These are phyloP conservation scores for Elongisporangium undulatum DNA, from an alignment of 352 stramenopile species.

Conservation along the genomic window DNA sequence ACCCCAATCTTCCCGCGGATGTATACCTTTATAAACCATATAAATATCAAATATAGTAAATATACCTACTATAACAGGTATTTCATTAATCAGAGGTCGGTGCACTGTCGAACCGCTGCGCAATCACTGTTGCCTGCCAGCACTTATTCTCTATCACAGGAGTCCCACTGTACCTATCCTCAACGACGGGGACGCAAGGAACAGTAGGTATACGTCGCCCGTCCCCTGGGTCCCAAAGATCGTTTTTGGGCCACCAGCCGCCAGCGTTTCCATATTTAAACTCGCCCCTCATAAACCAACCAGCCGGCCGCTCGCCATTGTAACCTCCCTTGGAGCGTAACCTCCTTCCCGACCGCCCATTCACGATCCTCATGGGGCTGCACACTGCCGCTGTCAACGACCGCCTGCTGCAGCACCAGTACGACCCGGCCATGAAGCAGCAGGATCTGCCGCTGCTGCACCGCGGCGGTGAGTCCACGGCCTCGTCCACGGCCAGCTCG, in stretches of 20 bases:
- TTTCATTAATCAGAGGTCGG: background rate
- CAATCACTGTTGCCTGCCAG: background rate
- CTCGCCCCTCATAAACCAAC: background rate
- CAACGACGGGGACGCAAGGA: background rate
- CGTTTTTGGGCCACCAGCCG: background rate
- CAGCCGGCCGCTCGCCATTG: background rate
- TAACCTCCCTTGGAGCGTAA: background rate
- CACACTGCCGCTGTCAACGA: background rate
- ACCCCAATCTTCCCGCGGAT: background rate
- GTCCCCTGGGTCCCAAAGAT: background rate
- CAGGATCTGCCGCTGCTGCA: constrained; percentile 58
- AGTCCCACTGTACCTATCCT: background rate
- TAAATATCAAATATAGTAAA: background rate
- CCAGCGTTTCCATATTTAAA: background rate
- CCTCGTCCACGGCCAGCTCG: constrained; percentile 46
- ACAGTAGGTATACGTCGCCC: background rate
- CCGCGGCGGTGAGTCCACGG: constrained; percentile 26
- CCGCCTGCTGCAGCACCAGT: background rate
- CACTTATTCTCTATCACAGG: background rate
- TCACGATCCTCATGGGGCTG: background rate
- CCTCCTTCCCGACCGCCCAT: background rate
- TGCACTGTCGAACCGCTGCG: background rate
- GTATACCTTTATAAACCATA: background rate
- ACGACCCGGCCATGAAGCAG: constrained; percentile 11
- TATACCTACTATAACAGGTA: background rate